Base-by-base conservation (phyloP, 352 stramenopile genomes). In the Globisporangium nagaii region DNA sequence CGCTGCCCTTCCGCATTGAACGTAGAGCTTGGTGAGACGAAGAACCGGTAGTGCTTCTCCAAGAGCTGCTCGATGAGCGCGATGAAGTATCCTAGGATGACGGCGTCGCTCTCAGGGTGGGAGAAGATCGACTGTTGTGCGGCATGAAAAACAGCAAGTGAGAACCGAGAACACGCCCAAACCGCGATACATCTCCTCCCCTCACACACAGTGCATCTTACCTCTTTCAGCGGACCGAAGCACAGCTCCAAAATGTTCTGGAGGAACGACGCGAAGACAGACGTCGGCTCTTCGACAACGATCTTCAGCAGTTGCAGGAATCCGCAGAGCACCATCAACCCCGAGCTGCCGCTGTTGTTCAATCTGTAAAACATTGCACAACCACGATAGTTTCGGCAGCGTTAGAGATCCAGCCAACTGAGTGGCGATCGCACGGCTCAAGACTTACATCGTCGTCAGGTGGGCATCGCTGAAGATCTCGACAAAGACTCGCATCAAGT, bases 21-120 rank as follows among this genome's bases (percentile, higher is more conserved):
- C 3, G 66, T 56, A n/a, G 65, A 61, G 1, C 62, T 68, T 24
- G 72, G 71, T 2, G 70, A 63, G 24, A 93, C 81, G 54, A 93
- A 93, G 52, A 87, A 90, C 24, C 82, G 75, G 58, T 85, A 93
- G 35, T 90, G 82, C 51, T 90, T 90, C 56, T 89, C 78, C 10
- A 93, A 54, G 22, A 93, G 58, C 51, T 89, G 78, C 58, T 90
- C 79, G 2, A 90, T 58, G 13, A 93, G 61, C 12, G 73, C 67
- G 30, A 93, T 70, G 40, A 84, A 93, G 60, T 86, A 90, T 31
- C 72, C 63, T 8, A 90, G 48, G 24, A 86, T 81, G 32, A 88
- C 62, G 0, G 75, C 75, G 51, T 90, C 78, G 35, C 77, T 90
- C 59, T 90, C 75, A 0, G 73, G 62, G 34, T 89, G 79, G 1